These are phyloP conservation scores for Vanilla planifolia DNA, from an alignment of 106 monocot species.

Conservation along the genomic window DNA sequence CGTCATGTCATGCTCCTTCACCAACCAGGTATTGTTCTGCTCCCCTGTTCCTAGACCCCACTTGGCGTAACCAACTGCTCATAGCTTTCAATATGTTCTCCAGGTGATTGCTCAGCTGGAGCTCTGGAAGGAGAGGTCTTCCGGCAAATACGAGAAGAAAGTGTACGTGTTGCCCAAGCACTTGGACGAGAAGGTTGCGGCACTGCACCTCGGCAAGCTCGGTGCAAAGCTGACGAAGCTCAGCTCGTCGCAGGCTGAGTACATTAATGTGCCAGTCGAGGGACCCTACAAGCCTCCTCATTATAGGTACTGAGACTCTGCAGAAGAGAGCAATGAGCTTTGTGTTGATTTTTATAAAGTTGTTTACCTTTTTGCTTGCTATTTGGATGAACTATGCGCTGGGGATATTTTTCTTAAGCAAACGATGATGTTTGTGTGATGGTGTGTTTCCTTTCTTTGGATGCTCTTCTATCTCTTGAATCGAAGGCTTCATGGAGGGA, in stretches of 20 bases:
- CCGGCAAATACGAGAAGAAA: slow-evolving; percentile 63
- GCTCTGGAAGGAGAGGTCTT: slow-evolving; percentile 53
- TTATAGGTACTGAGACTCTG: slow-evolving; percentile 32
- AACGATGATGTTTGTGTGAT: no score
- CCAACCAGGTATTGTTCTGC: slow-evolving; percentile 13
- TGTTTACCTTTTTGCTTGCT: no score
- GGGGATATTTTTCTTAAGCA: no score
- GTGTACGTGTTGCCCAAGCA: slow-evolving; percentile 64
- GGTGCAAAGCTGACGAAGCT: slow-evolving; percentile 62
- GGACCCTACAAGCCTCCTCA: slow-evolving; percentile 61
- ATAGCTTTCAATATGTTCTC: no score
- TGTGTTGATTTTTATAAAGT: no score
- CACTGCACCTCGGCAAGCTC: slow-evolving; percentile 53
- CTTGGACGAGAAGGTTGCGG: slow-evolving; percentile 63
- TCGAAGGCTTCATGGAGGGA: no score
- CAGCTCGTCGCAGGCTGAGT: slow-evolving; percentile 39
- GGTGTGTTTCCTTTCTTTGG: no score
- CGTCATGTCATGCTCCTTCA: slow-evolving; percentile 34
- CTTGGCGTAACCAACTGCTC: no score
- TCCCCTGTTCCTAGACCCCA: no score
- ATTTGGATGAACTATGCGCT: no score
- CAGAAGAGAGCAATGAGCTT: no score
- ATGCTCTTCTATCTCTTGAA: no score
- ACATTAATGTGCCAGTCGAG: slow-evolving; percentile 45
- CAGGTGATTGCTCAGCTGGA: slow-evolving; percentile 21